A percentile compares a stretch with the other conserved stretches of the same genome.
Conservation (phyloP, 2,329 filamentous ascomycete species). For the Colletotrichum tabaci region DNA sequence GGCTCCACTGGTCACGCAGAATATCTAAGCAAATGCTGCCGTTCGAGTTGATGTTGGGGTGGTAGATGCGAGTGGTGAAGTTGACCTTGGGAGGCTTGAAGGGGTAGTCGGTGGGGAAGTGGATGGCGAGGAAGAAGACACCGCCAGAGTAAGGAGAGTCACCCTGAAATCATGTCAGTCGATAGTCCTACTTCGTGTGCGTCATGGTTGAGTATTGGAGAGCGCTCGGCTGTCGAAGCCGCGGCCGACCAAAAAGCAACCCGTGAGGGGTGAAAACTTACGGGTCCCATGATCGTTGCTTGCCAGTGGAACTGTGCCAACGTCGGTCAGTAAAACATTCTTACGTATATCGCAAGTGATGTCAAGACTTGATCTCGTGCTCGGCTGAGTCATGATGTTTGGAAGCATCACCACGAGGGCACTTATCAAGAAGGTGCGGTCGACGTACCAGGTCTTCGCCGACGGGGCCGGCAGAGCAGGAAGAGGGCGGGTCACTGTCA, state of each 20-base stretch:
- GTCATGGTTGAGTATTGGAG: not conserved
- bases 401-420: constrained; percentile 35
- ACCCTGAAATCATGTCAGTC: constrained; percentile 66
- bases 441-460: constrained; percentile 95
- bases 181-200: not conserved
- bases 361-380: constrained; percentile 43
- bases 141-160: constrained; percentile 98
- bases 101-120: constrained; percentile 99
- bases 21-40: constrained; percentile 99
- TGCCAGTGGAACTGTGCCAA: constrained; percentile 95
- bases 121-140: constrained; percentile 98
- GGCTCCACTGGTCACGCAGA: constrained; percentile 98
- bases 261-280: constrained; percentile 68
- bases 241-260: not conserved
- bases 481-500: constrained; percentile 93
- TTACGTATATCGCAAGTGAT: not conserved
- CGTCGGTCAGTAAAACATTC: constrained; percentile 27
- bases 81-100: constrained; percentile 99
- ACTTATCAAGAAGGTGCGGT: constrained; percentile 45
- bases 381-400: constrained; percentile 41
- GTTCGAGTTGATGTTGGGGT: constrained; percentile 99
- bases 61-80: constrained; percentile 99
- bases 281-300: constrained; percentile 99
- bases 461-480: constrained; percentile 96
- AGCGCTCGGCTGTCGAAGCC: not conserved